Percentiles rank a stretch among this genome's conserved stretches.
phyloP scores from a whole-genome alignment of 768 basidiomycete genomes.

The Pleurotus cornucopiae region DNA sequence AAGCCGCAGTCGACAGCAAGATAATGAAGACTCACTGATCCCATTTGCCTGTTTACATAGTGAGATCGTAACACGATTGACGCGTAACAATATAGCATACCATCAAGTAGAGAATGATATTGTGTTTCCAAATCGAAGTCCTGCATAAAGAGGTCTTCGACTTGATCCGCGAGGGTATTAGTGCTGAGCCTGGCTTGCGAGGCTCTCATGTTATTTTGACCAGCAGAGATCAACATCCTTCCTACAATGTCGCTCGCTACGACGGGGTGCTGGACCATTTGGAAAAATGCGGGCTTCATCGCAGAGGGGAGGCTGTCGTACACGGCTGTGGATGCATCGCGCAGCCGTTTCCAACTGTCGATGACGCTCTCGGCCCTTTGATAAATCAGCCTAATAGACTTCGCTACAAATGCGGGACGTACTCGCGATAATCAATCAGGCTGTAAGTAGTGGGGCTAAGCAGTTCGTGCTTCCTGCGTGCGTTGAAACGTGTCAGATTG shows the following conservation, averaged over 20 bases:
- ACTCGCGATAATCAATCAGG: constrained; percentile 68
- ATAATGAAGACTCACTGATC: constrained; percentile 39
- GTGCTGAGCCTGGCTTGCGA: constrained; percentile 62
- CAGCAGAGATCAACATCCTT: constrained; percentile 55
- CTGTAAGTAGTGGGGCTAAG: constrained; percentile 59
- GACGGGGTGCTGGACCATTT: constrained; percentile 66
- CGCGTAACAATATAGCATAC: constrained; percentile 22
- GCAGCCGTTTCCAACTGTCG: constrained; percentile 44
- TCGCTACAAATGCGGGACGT: constrained; percentile 16
- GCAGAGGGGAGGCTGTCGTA: constrained; percentile 46
- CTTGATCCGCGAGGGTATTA: constrained; percentile 52
- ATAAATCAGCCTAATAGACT: no score
- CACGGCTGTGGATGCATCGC: constrained; percentile 45
- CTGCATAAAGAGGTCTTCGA: constrained; percentile 51
- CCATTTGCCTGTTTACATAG: constrained; percentile 48
- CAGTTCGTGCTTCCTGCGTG: constrained; percentile 64
- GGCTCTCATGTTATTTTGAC: constrained; percentile 55
- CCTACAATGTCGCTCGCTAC: constrained; percentile 54
- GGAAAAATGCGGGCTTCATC: constrained; percentile 60
- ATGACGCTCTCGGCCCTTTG: constrained; percentile 55
- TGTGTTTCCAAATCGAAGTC: constrained; percentile 59
- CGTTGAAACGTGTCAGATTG: constrained; percentile 53
- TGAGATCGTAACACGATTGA: not conserved
- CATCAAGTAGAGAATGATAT: constrained; percentile 56
- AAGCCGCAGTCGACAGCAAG: not conserved